Evolutionary conservation across 1,139 yeast genomes (phyloP).

Genomic region (Yamadazyma spencermartinsiae): DNA sequence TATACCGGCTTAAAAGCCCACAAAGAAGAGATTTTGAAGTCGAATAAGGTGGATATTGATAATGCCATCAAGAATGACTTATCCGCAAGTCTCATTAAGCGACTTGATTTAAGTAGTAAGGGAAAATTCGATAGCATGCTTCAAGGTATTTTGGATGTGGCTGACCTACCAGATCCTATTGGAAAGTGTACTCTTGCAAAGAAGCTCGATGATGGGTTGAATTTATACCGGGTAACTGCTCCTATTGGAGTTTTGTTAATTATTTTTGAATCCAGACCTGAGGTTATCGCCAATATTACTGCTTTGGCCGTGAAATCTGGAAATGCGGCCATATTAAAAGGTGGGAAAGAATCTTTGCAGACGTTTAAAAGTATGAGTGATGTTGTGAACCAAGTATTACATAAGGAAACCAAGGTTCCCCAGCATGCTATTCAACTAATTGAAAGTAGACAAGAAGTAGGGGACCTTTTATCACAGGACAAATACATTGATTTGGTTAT

Average conservation of each 20-base stretch:
- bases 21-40: slow-evolving; percentile 64
- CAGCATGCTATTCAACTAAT: slow-evolving; percentile 80
- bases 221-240: slow-evolving; percentile 77
- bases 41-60: slow-evolving; percentile 74
- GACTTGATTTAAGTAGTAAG: slow-evolving; percentile 77
- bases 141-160: slow-evolving; percentile 92
- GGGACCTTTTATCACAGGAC: slow-evolving; percentile 81
- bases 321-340: slow-evolving; percentile 92
- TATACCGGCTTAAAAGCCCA: slow-evolving; percentile 62
- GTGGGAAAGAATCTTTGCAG: slow-evolving; percentile 89
- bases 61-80: slow-evolving; percentile 61
- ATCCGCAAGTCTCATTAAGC: slow-evolving; percentile 69
- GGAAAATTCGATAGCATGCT: slow-evolving; percentile 93
- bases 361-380: slow-evolving; percentile 83
- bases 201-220: slow-evolving; percentile 83
- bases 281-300: slow-evolving; percentile 95
- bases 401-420: slow-evolving; percentile 66
- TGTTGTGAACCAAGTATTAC: slow-evolving; percentile 63
- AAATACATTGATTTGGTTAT: slow-evolving; percentile 90
- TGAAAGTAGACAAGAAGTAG: slow-evolving; percentile 85
- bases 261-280: slow-evolving; percentile 96
- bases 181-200: slow-evolving; percentile 82
- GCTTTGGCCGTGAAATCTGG: slow-evolving; percentile 96
- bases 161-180: slow-evolving; percentile 83
- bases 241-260: slow-evolving; percentile 94